These are phyloP conservation scores for Gigaspora rosea DNA, from an alignment of 192 early-diverging fungal genomes.

Conservation along the genomic window DNA sequence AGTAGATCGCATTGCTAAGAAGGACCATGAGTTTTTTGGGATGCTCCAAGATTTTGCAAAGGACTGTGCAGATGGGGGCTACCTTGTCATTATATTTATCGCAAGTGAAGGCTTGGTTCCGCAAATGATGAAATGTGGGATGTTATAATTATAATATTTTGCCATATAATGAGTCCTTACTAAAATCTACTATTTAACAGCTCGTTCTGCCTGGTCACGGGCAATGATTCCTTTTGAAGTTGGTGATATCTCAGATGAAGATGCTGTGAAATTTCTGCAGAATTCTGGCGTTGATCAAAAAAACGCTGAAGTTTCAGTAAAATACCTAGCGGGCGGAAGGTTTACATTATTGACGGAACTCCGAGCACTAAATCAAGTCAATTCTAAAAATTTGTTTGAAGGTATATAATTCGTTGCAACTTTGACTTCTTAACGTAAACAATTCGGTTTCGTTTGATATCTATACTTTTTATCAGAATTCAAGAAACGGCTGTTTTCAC, in stretches of 20 bases:
- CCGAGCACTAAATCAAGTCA: not conserved
- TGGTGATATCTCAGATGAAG: not conserved
- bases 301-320: conserved; percentile 14
- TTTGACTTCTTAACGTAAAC: not conserved
- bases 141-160: conserved; percentile 31
- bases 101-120: conserved; percentile 28
- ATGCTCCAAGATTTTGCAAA: conserved; percentile 32
- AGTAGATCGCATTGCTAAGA: conserved; percentile 29
- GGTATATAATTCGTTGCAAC: conserved; percentile 28
- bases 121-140: conserved; percentile 24
- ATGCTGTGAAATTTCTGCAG: conserved; percentile 19
- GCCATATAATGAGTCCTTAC: not conserved
- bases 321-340: conserved; percentile 18
- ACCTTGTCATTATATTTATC: conserved; percentile 23
- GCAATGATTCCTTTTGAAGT: conserved; percentile 14
- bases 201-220: conserved; percentile 30
- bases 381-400: conserved; percentile 18
- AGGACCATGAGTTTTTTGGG: conserved; percentile 7
- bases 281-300: conserved; percentile 26
- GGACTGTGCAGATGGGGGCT: conserved; percentile 1
- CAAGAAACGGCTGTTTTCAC: conserved; percentile 3
- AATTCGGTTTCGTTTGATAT: conserved; percentile 17
- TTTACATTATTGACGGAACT: not conserved
- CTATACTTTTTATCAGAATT: conserved; percentile 24
- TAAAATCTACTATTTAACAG: conserved; percentile 23